phyloP scores from a whole-genome alignment of 768 basidiomycete species.

The Hygrocybe punicea region DNA sequence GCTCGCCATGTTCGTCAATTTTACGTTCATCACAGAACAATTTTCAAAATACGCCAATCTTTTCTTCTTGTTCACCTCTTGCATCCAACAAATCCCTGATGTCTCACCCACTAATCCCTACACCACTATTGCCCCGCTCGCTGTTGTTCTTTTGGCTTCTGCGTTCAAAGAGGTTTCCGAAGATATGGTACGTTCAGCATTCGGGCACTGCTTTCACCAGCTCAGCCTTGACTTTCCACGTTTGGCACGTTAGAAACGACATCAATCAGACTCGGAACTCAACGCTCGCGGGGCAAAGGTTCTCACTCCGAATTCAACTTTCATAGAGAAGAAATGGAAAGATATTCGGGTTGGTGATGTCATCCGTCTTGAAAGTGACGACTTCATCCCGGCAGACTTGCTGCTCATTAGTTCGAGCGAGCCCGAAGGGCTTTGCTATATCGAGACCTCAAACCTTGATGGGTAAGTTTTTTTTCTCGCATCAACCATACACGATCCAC shows the following conservation, averaged over 20 bases:
- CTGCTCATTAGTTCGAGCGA: constrained; percentile 85
- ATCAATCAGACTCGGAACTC: constrained; percentile 89
- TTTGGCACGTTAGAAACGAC: constrained; percentile 70
- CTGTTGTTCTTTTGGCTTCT: constrained; percentile 83
- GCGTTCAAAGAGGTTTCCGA: constrained; percentile 96
- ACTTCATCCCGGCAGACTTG: constrained; percentile 95
- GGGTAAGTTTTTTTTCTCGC: constrained; percentile 64
- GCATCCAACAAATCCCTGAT: constrained; percentile 95
- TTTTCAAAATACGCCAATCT: constrained; percentile 98
- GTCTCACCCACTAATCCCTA: constrained; percentile 95
- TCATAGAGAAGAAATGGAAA: constrained; percentile 80
- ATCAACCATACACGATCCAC: background rate
- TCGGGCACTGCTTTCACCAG: background rate
- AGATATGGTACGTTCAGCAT: constrained; percentile 64
- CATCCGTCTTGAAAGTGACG: constrained; percentile 83
- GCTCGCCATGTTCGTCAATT: background rate
- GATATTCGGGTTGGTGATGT: constrained; percentile 89
- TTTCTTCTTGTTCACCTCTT: constrained; percentile 97
- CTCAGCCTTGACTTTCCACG: constrained; percentile 7
- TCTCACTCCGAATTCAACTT: constrained; percentile 58
- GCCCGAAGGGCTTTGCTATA: constrained; percentile 95
- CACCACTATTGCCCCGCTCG: constrained; percentile 91
- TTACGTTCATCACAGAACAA: constrained; percentile 61
- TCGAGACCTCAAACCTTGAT: constrained; percentile 96
- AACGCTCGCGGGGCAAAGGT: constrained; percentile 82